phyloP scores from a whole-genome alignment of 495 filamentous ascomycete species.

The Trichoderma asperelloides region DNA sequence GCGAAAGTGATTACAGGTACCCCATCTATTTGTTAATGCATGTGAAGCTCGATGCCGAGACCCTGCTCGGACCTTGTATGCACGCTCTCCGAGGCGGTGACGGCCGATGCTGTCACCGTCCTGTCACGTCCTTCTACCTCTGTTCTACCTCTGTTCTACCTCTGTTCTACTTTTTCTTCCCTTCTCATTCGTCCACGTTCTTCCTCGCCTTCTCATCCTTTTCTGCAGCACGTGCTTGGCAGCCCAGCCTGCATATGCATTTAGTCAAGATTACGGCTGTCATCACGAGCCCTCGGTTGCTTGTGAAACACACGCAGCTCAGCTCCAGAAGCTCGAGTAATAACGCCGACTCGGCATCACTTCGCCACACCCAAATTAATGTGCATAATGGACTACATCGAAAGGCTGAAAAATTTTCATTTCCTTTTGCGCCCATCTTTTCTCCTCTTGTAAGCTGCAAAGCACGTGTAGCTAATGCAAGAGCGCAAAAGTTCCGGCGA shows the following conservation, averaged over 20 bases:
- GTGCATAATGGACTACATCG: neutral
- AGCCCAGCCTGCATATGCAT: too few relatives aligned
- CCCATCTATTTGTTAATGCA: neutral
- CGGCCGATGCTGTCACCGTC: too few relatives aligned
- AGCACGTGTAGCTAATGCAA: neutral
- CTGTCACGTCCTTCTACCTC: too few relatives aligned
- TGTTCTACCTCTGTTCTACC: too few relatives aligned
- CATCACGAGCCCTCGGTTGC: constrained; percentile 1
- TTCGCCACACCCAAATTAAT: neutral
- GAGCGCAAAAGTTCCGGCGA: neutral
- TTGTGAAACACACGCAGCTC: constrained; percentile 1
- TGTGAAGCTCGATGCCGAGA: neutral
- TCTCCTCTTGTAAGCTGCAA: neutral
- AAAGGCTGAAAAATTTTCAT: neutral
- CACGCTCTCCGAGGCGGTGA: neutral
- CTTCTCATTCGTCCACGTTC: too few relatives aligned
- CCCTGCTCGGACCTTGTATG: neutral
- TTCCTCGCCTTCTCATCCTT: too few relatives aligned
- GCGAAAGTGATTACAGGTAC: neutral
- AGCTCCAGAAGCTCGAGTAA: neutral
- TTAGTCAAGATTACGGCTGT: neutral
- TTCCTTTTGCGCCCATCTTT: neutral
- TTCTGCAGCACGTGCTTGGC: too few relatives aligned
- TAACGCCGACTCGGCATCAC: neutral
- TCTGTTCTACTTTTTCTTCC: too few relatives aligned